Percentiles rank a stretch among this genome's conserved stretches.
Conservation (phyloP, 2,329 filamentous ascomycete species). For the Cytospora piceae region DNA sequence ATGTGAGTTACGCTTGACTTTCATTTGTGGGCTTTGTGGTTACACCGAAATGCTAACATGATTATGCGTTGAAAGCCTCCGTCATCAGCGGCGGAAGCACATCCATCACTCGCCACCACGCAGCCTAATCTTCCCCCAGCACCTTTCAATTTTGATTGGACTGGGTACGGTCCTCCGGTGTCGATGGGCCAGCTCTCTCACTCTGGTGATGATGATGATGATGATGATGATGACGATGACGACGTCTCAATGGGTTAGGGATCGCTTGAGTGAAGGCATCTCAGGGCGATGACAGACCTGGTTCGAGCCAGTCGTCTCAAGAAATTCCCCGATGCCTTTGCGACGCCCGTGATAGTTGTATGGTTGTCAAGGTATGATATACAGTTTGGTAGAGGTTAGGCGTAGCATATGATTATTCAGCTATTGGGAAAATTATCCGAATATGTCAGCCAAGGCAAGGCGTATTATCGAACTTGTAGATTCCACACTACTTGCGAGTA, state of each 20-base stretch:
- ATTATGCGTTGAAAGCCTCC: not conserved
- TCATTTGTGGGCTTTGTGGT: not conserved
- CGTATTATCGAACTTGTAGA: not conserved
- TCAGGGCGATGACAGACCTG: no score
- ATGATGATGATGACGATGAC: not conserved
- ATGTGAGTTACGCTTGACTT: not conserved
- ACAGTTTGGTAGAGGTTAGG: no score
- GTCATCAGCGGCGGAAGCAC: not conserved
- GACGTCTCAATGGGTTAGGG: not conserved
- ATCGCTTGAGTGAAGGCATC: no score
- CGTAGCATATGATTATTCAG: no score
- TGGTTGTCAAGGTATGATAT: no score
- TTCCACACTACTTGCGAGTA: not conserved
- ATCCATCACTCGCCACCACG: not conserved
- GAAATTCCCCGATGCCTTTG: no score
- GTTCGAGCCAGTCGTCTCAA: no score
- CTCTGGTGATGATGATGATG: not conserved
- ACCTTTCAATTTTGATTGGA: not conserved
- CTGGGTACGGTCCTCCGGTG: not conserved
- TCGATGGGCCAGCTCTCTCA: not conserved
- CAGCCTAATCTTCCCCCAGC: not conserved
- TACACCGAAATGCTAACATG: no score
- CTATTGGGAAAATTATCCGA: no score
- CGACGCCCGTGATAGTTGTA: no score
- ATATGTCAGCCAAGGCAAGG: no score